Base-by-base conservation (phyloP, 495 filamentous ascomycete species). In the Collariella sp. region DNA sequence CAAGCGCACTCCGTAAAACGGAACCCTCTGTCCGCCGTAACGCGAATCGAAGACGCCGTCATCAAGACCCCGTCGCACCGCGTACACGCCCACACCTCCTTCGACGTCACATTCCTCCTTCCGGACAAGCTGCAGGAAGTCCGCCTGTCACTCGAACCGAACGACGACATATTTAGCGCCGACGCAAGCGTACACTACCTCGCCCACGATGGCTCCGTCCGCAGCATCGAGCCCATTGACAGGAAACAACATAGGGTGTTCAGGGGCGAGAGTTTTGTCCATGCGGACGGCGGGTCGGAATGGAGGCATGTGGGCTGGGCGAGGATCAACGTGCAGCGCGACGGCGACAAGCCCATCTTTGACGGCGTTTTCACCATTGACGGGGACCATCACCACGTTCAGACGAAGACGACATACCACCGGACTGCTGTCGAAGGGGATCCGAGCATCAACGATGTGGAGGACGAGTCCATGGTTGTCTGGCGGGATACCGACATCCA, bases 281-380 rank as follows among this genome's bases (percentile, higher is more conserved):
- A 82, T 55, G 75, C 79, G 18, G 73, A 79, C 10, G 54, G 71
- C 64, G 66, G 81, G 70, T 50, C 74, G 11, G 79, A 81, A 57
- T 96, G 90, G 91, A 80, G 79, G 39, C 82, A 85, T 59, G 83
- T 82, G 18, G 93, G 93, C 42, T 96, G 87, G 88, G 85, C 90
- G 23, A 80, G 93, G 58, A 82, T 96, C 44, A 78, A 83, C 47
- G 70, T 98, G 31, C 75, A 76, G 59, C 76, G 74, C 58, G 93
- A 98, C 72, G 93, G 93, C 3, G 58, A 71, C 16, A 63, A 79
- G 34, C 94, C 93, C 23, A 68, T 96, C 7, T 97, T 98, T 57
- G 88, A 96, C 69, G 93, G 94, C 24, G 86, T 86, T 3, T 97
- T 98, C 71, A 83, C 84, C 43, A 67, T 97, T 16, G 65, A 82